Conservation (phyloP, 1,139 yeast genomes). For the Candida smagusa region DNA sequence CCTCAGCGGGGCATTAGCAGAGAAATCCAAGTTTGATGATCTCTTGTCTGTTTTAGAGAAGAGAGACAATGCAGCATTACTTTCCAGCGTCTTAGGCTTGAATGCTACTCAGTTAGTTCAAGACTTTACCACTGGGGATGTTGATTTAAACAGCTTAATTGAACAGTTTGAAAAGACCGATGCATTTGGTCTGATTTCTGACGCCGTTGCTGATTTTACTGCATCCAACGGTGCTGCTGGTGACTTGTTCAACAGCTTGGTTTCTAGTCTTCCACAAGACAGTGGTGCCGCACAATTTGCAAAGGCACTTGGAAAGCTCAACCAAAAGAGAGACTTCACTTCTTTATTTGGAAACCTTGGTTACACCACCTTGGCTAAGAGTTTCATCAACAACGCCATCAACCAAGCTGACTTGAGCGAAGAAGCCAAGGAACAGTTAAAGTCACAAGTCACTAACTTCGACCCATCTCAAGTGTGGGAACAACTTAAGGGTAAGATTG, state of each 20-base stretch:
- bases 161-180: constrained; percentile 10
- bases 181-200: constrained; percentile 4
- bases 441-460: constrained; percentile 18
- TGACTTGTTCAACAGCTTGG: constrained; percentile 16
- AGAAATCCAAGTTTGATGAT: constrained; percentile 10
- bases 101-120: constrained; percentile 13
- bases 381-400: constrained; percentile 8
- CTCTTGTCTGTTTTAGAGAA: constrained; percentile 11
- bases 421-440: constrained; percentile 5
- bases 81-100: constrained; percentile 6
- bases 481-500: constrained; percentile 7
- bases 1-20: constrained; percentile 12
- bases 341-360: constrained; percentile 5
- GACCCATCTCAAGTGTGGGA: constrained; percentile 15
- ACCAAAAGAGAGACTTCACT: constrained; percentile 7
- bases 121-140: constrained; percentile 13
- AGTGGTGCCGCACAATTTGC: not conserved
- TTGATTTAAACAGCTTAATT: constrained; percentile 10
- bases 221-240: constrained; percentile 14
- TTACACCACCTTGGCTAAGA: constrained; percentile 5
- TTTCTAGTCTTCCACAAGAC: not conserved
- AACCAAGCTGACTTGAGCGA: constrained; percentile 7
- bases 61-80: constrained; percentile 6
- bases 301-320: constrained; percentile 11
- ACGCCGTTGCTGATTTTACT: constrained; percentile 1